Base-by-base conservation (phyloP, 2,329 filamentous ascomycete species). In the Colletotrichum lentis region DNA sequence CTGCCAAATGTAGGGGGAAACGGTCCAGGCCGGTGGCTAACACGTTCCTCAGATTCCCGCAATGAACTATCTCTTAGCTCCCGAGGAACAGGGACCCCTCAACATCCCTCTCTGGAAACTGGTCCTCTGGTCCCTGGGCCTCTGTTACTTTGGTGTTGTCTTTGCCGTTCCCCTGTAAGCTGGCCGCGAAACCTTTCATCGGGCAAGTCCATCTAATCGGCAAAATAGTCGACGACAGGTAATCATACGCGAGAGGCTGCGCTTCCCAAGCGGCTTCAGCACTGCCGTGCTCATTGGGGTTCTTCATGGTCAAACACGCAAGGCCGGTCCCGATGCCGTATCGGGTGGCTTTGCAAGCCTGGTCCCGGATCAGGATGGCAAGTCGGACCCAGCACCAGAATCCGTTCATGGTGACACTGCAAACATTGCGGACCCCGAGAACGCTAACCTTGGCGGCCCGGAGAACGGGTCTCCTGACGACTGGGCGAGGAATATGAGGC, bases 81-180 rank as follows among this genome's bases (percentile, higher is more conserved):
- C 87, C 1, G 89, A 92, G 20, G 96, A 99, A 79, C 88, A 90
- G 66, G 94, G 93, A 0, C 93, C 93, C 0, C 79, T 97, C 20
- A 82, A 86, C 62, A 80, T 97, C 52, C 88, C 88, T 43, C 84
- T 92, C 44, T 88, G 89, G 82, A 93, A 94, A 77, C 81, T 97
- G 71, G 89, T 97, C 7, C 78, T 97, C 8, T 99, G 96, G 96
- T 92, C 93, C 31, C 78, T 99, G 62, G 96, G 96, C 0, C 87
- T 99, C 18, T 97, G 94, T 76, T 95, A 98, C 75, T 99, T 99
- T 76, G 96, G 96, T 0, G 96, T 98, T 1, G 90, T 98, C 1
- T 98, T 99, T 81, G 96, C 94, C 0, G 95, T 99, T 16, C 96
- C 96, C 0, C 76, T 98, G 84, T 85, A 77, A 79, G 81, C 72